Conservation (phyloP, 139 green algal genomes). For the Micromonas commoda region DNA sequence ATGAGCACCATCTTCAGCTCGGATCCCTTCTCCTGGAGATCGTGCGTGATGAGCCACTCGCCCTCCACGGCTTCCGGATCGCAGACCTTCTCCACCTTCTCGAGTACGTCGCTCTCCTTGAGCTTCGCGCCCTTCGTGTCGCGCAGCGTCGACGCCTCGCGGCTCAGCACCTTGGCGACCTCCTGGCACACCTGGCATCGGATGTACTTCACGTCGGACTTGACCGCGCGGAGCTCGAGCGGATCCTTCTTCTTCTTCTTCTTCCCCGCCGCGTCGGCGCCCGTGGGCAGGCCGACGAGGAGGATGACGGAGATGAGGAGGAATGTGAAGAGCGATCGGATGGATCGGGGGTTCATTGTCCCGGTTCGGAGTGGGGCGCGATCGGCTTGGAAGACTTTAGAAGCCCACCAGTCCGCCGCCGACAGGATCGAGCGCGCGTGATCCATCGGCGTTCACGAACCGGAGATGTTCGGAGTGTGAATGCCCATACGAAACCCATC, state of each 20-base stretch:
- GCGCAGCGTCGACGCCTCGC: neutral
- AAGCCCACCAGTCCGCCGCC: too few species aligned
- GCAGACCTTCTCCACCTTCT: slow-evolving; percentile 63
- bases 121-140: slow-evolving; percentile 4
- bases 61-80: slow-evolving; percentile 54
- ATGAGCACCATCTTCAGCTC: slow-evolving; percentile 43
- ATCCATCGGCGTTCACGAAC: too few species aligned
- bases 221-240: neutral
- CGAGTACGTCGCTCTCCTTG: slow-evolving; percentile 44
- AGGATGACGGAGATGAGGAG: neutral
- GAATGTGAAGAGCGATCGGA: neutral
- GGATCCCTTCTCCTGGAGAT: slow-evolving; percentile 58
- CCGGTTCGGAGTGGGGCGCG: too few species aligned
- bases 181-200: neutral
- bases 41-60: slow-evolving; percentile 65
- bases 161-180: neutral
- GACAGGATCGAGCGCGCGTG: too few species aligned
- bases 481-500: too few species aligned
- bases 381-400: too few species aligned
- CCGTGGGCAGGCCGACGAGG: neutral
- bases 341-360: too few species aligned
- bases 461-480: too few species aligned
- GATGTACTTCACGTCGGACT: slow-evolving; percentile 18
- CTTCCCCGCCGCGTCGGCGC: neutral
- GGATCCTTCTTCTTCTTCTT: neutral